phyloP scores from a whole-genome alignment of 345 rosid species.

The Hevea brasiliensis region DNA sequence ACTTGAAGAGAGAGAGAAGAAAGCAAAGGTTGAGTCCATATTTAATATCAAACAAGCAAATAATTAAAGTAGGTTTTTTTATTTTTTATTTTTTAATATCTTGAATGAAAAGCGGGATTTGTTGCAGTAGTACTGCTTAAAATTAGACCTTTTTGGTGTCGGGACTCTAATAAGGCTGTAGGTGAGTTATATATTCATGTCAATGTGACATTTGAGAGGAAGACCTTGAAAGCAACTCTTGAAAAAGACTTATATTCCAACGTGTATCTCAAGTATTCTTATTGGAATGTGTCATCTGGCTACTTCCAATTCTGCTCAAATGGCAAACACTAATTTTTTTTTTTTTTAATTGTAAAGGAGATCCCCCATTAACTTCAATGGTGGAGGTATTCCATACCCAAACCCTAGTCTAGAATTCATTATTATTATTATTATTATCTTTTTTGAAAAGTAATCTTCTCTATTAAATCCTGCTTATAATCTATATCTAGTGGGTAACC shows the following conservation, averaged over 20 bases:
- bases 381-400: too few relatives aligned
- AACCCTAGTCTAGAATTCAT: too few relatives aligned
- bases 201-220: slow-evolving; percentile 21
- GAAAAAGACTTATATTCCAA: slow-evolving; percentile 14
- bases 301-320: slow-evolving; percentile 7
- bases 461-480: neutral
- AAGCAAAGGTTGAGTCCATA: neutral
- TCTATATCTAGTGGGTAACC: neutral
- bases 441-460: neutral
- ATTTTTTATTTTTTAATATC: too few relatives aligned
- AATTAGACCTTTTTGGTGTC: neutral
- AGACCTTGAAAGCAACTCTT: slow-evolving; percentile 27
- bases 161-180: slow-evolving; percentile 7
- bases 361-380: neutral
- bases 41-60: slow-evolving; percentile 7
- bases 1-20: slow-evolving; percentile 6
- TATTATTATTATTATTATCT: too few relatives aligned
- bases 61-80: slow-evolving; percentile 14
- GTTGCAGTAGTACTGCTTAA: neutral
- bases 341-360: neutral
- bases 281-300: slow-evolving; percentile 21
- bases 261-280: neutral
- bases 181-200: slow-evolving; percentile 19
- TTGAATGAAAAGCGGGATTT: too few relatives aligned
- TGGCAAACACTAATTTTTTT: neutral